These are phyloP conservation scores for Wickerhamiella hasegawae DNA, from an alignment of 805 yeast species.

Conservation along the genomic window DNA sequence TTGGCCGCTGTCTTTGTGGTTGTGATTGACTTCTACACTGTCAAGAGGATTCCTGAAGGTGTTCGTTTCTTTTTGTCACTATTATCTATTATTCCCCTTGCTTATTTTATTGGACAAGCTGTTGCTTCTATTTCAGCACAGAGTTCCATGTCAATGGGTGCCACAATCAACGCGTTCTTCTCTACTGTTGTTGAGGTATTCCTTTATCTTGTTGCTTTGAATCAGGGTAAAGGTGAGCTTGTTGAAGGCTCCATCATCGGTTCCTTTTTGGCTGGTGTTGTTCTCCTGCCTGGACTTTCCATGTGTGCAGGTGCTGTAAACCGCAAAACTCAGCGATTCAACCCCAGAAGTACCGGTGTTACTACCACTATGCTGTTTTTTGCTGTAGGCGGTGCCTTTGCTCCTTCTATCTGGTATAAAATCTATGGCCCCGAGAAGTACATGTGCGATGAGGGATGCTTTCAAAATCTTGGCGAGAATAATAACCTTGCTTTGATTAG, in stretches of 20 bases:
- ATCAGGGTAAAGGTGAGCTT: conserved; percentile 67
- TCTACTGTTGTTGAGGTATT: conserved; percentile 91
- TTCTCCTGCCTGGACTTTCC: conserved; percentile 80
- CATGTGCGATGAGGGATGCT: conserved; percentile 29
- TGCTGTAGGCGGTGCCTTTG: conserved; percentile 79
- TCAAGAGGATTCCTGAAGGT: conserved; percentile 35
- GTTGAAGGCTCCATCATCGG: conserved; percentile 97
- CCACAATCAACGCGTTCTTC: conserved; percentile 93
- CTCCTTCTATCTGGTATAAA: conserved; percentile 81
- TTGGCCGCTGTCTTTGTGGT: conserved; percentile 67
- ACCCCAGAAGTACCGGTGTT: conserved; percentile 93
- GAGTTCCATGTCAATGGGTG: conserved; percentile 97
- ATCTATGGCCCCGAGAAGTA: conserved; percentile 79
- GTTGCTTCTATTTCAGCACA: conserved; percentile 99
- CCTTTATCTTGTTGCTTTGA: conserved; percentile 78
- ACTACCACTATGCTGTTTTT: conserved; percentile 88
- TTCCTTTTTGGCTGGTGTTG: conserved; percentile 79
- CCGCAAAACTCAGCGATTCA: conserved; percentile 85
- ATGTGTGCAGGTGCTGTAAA: conserved; percentile 96
- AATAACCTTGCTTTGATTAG: not conserved
- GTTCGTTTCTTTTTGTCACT: conserved; percentile 61
- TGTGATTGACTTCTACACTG: conserved; percentile 55
- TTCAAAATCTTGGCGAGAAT: not conserved
- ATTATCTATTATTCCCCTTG: conserved; percentile 78
- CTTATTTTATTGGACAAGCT: conserved; percentile 95